Percentiles rank a stretch among this genome's conserved stretches.
phyloP scores from a whole-genome alignment of 768 basidiomycete species.

The Auricularia sp. region DNA sequence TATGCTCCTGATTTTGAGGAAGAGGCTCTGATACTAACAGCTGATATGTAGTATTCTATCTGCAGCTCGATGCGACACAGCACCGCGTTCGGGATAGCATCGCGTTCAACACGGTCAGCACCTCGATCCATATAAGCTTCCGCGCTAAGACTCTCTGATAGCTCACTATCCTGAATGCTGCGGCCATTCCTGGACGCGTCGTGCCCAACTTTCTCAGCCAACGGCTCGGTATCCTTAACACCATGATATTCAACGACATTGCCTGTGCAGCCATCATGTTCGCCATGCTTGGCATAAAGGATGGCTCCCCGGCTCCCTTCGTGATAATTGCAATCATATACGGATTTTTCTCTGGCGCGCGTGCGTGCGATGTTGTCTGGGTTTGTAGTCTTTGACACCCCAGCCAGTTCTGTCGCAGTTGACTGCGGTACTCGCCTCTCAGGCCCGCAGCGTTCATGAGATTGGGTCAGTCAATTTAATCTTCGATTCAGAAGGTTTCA shows the following conservation, averaged over 20 bases:
- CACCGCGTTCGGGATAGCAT: conserved; percentile 36
- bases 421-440: background rate
- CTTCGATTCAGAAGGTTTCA: background rate
- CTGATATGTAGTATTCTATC: conserved; percentile 45
- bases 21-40: background rate
- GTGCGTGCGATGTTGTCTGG: conserved; percentile 16
- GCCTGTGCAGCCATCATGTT: background rate
- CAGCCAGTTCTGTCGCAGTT: background rate
- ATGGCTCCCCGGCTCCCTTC: conserved; percentile 21
- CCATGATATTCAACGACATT: conserved; percentile 19
- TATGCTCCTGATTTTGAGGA: background rate
- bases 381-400: background rate
- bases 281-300: conserved; percentile 29
- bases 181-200: conserved; percentile 41
- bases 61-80: conserved; percentile 43
- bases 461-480: background rate
- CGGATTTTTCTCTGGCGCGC: conserved; percentile 40
- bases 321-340: conserved; percentile 32
- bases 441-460: background rate
- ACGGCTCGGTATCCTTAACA: conserved; percentile 34
- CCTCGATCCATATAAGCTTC: background rate
- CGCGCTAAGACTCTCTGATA: conserved; percentile 12
- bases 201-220: conserved; percentile 36
- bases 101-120: conserved; percentile 44
- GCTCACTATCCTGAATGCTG: conserved; percentile 45